Percentiles rank a stretch among this genome's conserved stretches.
Conservation (phyloP, 345 rosid genomes). For the Luvunga scandens region DNA sequence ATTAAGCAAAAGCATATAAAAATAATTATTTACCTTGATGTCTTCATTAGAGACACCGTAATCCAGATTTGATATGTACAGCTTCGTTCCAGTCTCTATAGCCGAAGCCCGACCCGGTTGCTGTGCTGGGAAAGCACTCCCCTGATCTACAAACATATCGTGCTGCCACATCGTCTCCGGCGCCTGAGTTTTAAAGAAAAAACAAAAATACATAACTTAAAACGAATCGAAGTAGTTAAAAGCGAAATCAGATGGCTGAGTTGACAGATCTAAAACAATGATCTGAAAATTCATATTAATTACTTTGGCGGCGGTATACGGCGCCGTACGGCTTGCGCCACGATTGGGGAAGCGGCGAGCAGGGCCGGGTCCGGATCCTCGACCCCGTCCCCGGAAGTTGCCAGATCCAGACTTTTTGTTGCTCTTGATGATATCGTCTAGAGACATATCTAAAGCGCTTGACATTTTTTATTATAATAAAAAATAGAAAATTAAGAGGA, state of each 20-base stretch:
- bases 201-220: slow-evolving; percentile 14
- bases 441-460: slow-evolving; percentile 89
- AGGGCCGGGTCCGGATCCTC: slow-evolving; percentile 70
- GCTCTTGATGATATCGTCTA: slow-evolving; percentile 89
- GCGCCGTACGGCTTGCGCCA: slow-evolving; percentile 55
- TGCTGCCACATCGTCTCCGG: slow-evolving; percentile 91
- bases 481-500: not conserved
- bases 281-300: slow-evolving; percentile 17
- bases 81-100: slow-evolving; percentile 95
- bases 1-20: not conserved
- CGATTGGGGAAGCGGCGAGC: slow-evolving; percentile 69
- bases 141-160: slow-evolving; percentile 69
- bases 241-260: slow-evolving; percentile 8
- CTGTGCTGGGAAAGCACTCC: slow-evolving; percentile 34
- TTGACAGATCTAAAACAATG: slow-evolving; percentile 6
- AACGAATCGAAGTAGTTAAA: slow-evolving; percentile 7
- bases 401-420: slow-evolving; percentile 73
- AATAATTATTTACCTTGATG: slow-evolving; percentile 52
- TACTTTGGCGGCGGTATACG: slow-evolving; percentile 60
- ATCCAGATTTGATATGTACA: slow-evolving; percentile 82
- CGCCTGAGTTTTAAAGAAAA: slow-evolving; percentile 50
- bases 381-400: slow-evolving; percentile 49
- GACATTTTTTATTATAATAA: slow-evolving; percentile 47
- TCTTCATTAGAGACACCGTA: slow-evolving; percentile 97
- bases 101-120: slow-evolving; percentile 54